These are phyloP conservation scores for Claviceps spartinae DNA, from an alignment of 2,329 filamentous ascomycete genomes.

Conservation along the genomic window DNA sequence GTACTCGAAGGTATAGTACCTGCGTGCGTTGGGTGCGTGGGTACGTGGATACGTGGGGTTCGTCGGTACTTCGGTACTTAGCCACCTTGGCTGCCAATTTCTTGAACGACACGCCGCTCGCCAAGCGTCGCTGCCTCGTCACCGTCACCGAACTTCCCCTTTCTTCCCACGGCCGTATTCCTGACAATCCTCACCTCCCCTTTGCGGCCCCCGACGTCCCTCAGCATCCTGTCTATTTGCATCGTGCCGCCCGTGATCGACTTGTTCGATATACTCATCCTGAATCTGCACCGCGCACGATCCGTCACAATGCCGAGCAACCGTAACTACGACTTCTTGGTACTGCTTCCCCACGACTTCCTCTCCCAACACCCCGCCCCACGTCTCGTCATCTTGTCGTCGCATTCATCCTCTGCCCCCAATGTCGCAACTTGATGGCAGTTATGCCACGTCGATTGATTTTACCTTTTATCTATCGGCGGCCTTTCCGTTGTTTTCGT, in stretches of 20 bases:
- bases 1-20: neutral
- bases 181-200: neutral
- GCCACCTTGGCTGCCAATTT: neutral
- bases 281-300: conserved; percentile 6
- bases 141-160: conserved; percentile 3
- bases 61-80: too few relatives aligned
- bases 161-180: conserved; percentile 1
- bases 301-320: conserved; percentile 70
- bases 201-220: neutral
- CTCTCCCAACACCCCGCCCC: conserved; percentile 8
- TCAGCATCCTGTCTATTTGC: neutral
- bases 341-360: conserved; percentile 33
- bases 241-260: neutral
- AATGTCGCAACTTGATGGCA: neutral
- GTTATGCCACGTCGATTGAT: neutral
- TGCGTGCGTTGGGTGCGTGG: neutral
- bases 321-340: conserved; percentile 98
- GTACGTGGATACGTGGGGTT: neutral
- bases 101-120: conserved; percentile 4
- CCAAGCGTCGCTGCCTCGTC: conserved; percentile 6
- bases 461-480: neutral
- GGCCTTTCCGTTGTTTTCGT: neutral
- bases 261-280: neutral
- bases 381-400: neutral
- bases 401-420: neutral